A percentile compares a stretch with the other conserved stretches of the same genome.
These are phyloP conservation scores for Plasmodium vivax DNA, from an alignment of 169 alveolate genomes.

Conservation along the genomic window DNA sequence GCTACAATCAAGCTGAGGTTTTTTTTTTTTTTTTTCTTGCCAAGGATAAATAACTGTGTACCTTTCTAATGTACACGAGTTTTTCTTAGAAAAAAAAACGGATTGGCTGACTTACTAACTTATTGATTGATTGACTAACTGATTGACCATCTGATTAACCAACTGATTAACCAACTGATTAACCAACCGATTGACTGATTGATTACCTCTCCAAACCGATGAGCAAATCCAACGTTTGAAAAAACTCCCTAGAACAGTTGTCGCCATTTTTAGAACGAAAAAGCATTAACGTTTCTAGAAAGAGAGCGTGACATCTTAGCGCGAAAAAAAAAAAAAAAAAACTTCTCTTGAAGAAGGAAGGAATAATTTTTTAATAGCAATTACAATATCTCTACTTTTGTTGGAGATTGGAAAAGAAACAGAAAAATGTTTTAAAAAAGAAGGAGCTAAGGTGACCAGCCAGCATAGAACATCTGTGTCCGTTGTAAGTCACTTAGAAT, in stretches of 20 bases:
- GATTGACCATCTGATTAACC: neutral
- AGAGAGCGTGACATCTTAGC: neutral
- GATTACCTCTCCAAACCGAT: neutral
- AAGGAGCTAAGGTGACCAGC: neutral
- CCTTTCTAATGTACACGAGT: neutral
- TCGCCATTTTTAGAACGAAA: neutral
- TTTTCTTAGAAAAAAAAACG: neutral
- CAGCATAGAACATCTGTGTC: no score
- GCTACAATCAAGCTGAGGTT: neutral
- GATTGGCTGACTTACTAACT: neutral
- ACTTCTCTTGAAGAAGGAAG: neutral
- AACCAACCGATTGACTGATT: neutral
- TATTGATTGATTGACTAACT: no score
- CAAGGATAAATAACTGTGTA: neutral
- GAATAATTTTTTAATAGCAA: neutral
- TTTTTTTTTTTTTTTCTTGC: neutral
- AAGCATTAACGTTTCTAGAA: neutral
- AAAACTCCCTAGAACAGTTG: neutral
- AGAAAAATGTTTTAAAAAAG: neutral
- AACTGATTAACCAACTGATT: no score
- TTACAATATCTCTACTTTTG: neutral
- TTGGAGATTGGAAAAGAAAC: neutral
- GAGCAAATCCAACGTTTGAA: neutral
- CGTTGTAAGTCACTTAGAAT: no score
- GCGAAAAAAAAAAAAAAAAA: neutral